These are phyloP conservation scores for Pochonia chlamydosporia DNA, from an alignment of 2,329 filamentous ascomycete genomes.

Conservation along the genomic window DNA sequence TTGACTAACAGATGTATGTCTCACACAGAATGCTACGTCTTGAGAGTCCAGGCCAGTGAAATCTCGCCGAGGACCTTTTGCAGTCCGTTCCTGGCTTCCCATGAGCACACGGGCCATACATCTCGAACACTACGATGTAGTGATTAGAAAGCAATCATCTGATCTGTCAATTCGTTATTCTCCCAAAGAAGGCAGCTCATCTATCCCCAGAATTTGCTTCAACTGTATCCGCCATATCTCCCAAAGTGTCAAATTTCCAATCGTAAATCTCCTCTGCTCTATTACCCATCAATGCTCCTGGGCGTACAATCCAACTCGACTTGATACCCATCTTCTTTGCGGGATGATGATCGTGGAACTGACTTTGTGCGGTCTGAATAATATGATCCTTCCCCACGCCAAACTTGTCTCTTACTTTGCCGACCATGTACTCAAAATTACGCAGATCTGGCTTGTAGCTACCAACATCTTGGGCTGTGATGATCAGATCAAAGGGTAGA, in stretches of 20 bases:
- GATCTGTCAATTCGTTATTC: not conserved
- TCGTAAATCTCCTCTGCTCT: conserved; percentile 28
- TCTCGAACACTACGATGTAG: too few species aligned
- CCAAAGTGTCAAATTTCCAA: conserved; percentile 54
- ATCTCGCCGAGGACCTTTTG: too few species aligned
- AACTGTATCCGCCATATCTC: conserved; percentile 54
- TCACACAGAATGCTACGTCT: too few species aligned
- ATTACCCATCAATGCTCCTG: conserved; percentile 17
- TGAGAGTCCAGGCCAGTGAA: too few species aligned
- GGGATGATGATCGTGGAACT: conserved; percentile 62
- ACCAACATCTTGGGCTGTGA: conserved; percentile 67
- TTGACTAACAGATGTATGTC: too few species aligned
- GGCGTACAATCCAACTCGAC: conserved; percentile 56
- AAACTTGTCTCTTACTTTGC: conserved; percentile 44
- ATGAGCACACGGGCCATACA: too few species aligned
- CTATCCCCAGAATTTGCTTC: conserved; percentile 20
- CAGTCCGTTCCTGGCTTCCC: too few species aligned
- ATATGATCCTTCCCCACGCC: conserved; percentile 47
- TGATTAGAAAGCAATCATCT: not conserved
- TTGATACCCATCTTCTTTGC: conserved; percentile 54
- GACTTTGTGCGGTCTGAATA: conserved; percentile 62
- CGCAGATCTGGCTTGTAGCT: conserved; percentile 60
- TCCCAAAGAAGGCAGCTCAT: not conserved
- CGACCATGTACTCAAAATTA: conserved; percentile 64
- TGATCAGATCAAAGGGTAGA: conserved; percentile 53